Conservation (phyloP, 2,329 filamentous ascomycete genomes). For the Elsinoe batatas region DNA sequence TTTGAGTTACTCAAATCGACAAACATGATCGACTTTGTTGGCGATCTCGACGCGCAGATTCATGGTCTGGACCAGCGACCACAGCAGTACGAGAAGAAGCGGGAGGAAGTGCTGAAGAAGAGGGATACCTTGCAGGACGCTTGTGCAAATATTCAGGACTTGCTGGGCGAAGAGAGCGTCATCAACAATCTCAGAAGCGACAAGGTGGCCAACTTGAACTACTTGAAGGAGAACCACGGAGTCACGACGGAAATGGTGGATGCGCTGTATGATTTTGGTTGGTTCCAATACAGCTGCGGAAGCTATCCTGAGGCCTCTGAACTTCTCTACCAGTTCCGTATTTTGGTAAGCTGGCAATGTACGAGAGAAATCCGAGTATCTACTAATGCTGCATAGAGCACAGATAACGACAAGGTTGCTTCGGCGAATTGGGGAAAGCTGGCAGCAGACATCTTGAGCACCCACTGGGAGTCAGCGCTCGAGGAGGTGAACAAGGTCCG, state of each 20-base stretch:
- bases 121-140: constrained; percentile 78
- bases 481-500: constrained; percentile 86
- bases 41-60: constrained; percentile 81
- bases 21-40: constrained; percentile 98
- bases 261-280: constrained; percentile 87
- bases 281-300: constrained; percentile 96
- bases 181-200: constrained; percentile 85
- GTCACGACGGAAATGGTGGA: constrained; percentile 95
- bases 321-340: constrained; percentile 93
- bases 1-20: constrained; percentile 92
- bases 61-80: constrained; percentile 69
- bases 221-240: constrained; percentile 89
- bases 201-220: constrained; percentile 98
- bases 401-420: constrained; percentile 94
- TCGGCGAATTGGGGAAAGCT: constrained; percentile 97
- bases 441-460: constrained; percentile 86
- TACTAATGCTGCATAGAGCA: constrained; percentile 47
- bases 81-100: constrained; percentile 77
- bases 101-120: constrained; percentile 75
- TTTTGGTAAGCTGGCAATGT: constrained; percentile 45
- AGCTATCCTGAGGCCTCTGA: constrained; percentile 86
- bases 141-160: constrained; percentile 76
- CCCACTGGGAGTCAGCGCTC: constrained; percentile 89
- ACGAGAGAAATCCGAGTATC: not conserved
- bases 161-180: constrained; percentile 81